Evolutionary conservation across 2,329 filamentous ascomycete species (phyloP).

Genomic region (Thielaviopsis euricoi): DNA sequence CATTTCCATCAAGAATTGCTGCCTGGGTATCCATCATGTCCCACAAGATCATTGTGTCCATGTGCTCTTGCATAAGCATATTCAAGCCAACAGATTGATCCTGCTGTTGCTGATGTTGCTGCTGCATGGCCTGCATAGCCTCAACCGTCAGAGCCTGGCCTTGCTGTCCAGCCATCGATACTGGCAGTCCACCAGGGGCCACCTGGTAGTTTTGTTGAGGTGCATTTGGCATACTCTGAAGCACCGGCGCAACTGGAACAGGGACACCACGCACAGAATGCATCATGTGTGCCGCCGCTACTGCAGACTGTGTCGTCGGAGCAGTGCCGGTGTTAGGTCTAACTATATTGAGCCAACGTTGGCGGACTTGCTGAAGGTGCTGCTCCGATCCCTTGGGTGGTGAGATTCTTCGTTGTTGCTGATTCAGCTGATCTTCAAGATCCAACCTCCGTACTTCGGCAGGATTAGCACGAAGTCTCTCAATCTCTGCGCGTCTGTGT

Average conservation of each 20-base stretch:
- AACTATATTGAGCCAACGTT: conserved; percentile 36
- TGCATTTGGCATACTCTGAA: not conserved
- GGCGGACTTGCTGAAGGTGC: conserved; percentile 27
- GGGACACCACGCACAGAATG: not conserved
- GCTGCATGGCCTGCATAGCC: not conserved
- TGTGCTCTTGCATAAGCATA: conserved; percentile 9
- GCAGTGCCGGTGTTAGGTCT: conserved; percentile 13
- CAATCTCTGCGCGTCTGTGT: conserved; percentile 34
- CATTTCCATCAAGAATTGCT: not conserved
- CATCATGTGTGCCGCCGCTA: not conserved
- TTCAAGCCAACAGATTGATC: conserved; percentile 1
- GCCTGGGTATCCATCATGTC: conserved; percentile 5
- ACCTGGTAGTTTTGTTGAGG: not conserved
- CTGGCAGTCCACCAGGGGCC: not conserved
- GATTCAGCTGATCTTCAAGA: conserved; percentile 28
- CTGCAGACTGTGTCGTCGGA: not conserved
- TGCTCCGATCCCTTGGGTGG: conserved; percentile 28
- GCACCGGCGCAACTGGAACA: not conserved
- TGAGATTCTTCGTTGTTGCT: conserved; percentile 30
- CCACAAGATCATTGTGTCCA: conserved; percentile 8
- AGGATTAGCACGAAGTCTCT: conserved; percentile 29
- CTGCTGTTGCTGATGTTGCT: not conserved
- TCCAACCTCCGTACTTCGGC: conserved; percentile 34
- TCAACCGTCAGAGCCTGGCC: not conserved
- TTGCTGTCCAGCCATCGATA: not conserved